Conservation (phyloP, 495 filamentous ascomycete species). For the Penicillium odoratum region DNA sequence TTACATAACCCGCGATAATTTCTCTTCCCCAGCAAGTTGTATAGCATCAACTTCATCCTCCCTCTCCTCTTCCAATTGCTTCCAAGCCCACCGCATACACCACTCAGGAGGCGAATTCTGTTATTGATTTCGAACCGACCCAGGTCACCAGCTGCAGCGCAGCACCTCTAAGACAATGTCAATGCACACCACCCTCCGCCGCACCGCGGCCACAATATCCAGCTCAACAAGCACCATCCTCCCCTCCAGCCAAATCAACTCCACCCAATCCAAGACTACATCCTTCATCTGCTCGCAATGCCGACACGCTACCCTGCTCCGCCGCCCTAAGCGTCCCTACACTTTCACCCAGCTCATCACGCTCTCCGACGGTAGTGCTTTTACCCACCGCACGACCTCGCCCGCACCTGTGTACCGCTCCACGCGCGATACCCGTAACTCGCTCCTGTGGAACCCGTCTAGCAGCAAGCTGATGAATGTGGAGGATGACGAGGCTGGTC, state of each 20-base stretch:
- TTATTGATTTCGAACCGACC: not conserved
- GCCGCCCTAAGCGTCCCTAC: conserved; percentile 86
- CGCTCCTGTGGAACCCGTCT: conserved; percentile 84
- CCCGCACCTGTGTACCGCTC: conserved; percentile 74
- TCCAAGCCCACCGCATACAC: not conserved
- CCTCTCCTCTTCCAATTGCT: conserved; percentile 16
- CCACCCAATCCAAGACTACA: conserved; percentile 30
- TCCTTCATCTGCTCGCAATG: conserved; percentile 51
- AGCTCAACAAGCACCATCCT: conserved; percentile 30
- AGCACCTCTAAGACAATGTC: conserved; percentile 30
- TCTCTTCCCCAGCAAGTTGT: conserved; percentile 22
- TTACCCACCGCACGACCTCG: conserved; percentile 83
- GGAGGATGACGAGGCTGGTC: conserved; percentile 94
- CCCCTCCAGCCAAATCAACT: conserved; percentile 24
- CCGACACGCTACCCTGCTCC: conserved; percentile 87
- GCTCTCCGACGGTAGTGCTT: conserved; percentile 88
- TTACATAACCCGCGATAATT: conserved; percentile 35
- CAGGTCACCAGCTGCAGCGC: not conserved
- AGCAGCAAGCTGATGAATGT: conserved; percentile 76
- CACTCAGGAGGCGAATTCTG: not conserved
- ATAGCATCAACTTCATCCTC: conserved; percentile 23
- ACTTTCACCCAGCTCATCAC: conserved; percentile 95
- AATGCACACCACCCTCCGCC: conserved; percentile 45
- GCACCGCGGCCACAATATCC: conserved; percentile 36
- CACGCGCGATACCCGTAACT: conserved; percentile 84